Evolutionary conservation across 1,139 yeast species (phyloP), one percentile per base, ranked within the genome.

Genomic region (Scheffersomyces segobiensis): DNA sequence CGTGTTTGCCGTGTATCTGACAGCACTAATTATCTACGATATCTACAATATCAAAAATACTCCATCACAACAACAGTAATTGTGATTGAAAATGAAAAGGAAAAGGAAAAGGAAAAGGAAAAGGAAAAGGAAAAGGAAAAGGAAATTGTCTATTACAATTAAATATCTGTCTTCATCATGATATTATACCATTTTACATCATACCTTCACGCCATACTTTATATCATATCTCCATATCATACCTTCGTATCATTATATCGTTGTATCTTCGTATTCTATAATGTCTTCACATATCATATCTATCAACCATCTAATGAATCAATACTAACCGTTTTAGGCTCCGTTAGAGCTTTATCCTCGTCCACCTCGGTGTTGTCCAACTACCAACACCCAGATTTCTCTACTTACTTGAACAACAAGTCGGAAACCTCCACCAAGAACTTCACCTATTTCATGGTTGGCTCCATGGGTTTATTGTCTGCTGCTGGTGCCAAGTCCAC

Each of bases 401-500:
- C 91, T 65, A 88, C 86, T 67, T 91, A 92, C 80, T 83, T 93
- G 71, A 89, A 89, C 82, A 86, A 88, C 72, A 87, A 90, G 76
- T 74, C 86, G 63, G 87, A 83, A 66, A 87, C 88, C 71, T 87
- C 86, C 76, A 79, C 84, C 69, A 91, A 97, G 78, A 93, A 90
- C 75, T 88, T 91, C 80, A 86, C 97, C 65, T 96, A 96, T 84
- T 93, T 96, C 83, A 93, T 96, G 95, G 96, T 95, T 67, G 99
- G 99, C 64, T 89, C 98, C 56, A 84, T 95, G 79, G 99, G 99
- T 74, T 82, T 95, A 70, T 82, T 95, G 68, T 83, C 93, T 55
- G 97, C 99, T 59, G 98, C 96, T 59, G 97, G 97, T 71, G 99
- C 98, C 72, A 93, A 96, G 80, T 92, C 98, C 58, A 93, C 99